phyloP scores from a whole-genome alignment of 2,329 filamentous ascomycete species.

The Penicillium sp. region DNA sequence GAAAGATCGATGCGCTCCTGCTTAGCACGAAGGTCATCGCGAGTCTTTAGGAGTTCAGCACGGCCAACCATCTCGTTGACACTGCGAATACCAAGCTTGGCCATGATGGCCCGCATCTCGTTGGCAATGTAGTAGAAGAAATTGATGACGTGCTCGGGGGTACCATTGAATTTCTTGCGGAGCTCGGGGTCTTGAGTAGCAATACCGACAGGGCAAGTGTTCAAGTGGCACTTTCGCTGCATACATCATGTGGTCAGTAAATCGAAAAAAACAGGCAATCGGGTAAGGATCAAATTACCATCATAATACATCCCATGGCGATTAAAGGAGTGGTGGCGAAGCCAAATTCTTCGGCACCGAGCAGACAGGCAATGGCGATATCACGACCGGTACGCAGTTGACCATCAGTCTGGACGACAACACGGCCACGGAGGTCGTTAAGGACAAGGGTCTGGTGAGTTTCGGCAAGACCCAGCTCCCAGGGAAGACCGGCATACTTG shows the following conservation, averaged over 20 bases:
- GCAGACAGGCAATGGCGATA: conserved; percentile 86
- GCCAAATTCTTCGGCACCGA: conserved; percentile 97
- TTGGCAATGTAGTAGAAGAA: conserved; percentile 98
- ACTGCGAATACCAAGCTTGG: conserved; percentile 86
- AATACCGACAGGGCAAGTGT: conserved; percentile 88
- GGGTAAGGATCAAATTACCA: conserved; percentile 48
- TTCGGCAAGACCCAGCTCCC: conserved; percentile 94
- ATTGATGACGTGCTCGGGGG: conserved; percentile 95
- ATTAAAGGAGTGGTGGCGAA: conserved; percentile 94
- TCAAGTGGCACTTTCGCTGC: conserved; percentile 43
- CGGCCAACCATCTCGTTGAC: conserved; percentile 98
- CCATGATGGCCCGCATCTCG: conserved; percentile 95
- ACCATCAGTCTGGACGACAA: conserved; percentile 93
- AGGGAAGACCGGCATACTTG: conserved; percentile 95
- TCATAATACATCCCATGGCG: conserved; percentile 95
- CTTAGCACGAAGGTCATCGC: conserved; percentile 87
- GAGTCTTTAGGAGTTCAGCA: conserved; percentile 77
- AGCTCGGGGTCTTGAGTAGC: conserved; percentile 94
- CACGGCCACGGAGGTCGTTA: conserved; percentile 91
- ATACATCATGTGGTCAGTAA: no score
- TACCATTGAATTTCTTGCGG: conserved; percentile 86
- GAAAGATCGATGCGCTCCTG: conserved; percentile 90
- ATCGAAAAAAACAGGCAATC: no score
- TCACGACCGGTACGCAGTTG: conserved; percentile 89
- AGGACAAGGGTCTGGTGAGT: conserved; percentile 94